phyloP scores from a whole-genome alignment of 192 early-diverging fungal species.

The Haplosporangium gracile region DNA sequence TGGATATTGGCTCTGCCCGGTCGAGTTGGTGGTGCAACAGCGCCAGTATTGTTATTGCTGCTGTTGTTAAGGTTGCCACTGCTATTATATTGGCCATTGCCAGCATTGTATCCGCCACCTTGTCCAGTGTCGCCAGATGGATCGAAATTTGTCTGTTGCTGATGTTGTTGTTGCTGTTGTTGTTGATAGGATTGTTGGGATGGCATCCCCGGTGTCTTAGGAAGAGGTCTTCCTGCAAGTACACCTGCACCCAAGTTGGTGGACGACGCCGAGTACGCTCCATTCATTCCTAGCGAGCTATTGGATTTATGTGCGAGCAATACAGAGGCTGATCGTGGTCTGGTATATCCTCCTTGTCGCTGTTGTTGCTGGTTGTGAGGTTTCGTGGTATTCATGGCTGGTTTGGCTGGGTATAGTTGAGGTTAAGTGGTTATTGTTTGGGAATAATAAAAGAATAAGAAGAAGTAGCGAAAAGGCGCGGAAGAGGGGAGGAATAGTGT shows the following conservation, averaged over 20 bases:
- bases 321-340: neutral
- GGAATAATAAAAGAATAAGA: neutral
- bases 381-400: conserved; percentile 23
- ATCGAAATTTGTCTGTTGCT: conserved; percentile 17
- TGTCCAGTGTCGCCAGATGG: neutral
- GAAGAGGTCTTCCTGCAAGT: conserved; percentile 23
- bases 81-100: neutral
- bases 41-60: neutral
- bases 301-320: neutral
- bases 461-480: neutral
- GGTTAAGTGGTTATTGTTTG: neutral
- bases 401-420: neutral
- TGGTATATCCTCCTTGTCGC: conserved; percentile 4
- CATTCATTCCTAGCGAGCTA: neutral
- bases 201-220: conserved; percentile 8
- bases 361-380: conserved; percentile 17
- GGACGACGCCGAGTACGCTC: neutral
- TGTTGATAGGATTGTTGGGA: neutral
- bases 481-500: neutral
- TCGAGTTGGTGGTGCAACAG: neutral
- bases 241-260: neutral
- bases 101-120: neutral
- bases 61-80: conserved; percentile 7
- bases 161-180: conserved; percentile 15
- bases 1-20: conserved; percentile 20